Conservation (phyloP, 148 eudicot genomes). For the Mesembryanthemum crystallinum region DNA sequence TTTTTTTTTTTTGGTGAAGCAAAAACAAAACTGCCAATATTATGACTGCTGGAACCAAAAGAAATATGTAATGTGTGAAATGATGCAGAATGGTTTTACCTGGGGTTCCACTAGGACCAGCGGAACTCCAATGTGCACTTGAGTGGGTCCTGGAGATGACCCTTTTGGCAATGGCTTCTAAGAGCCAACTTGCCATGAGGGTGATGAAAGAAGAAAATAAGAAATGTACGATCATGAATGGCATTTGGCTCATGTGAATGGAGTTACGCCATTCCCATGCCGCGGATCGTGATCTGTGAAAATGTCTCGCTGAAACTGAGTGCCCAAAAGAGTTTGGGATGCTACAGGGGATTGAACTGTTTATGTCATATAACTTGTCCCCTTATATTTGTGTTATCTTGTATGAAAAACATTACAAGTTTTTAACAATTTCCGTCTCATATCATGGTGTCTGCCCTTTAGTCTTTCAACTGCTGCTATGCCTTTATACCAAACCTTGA, state of each 20-base stretch:
- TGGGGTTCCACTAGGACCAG: slow-evolving; percentile 22
- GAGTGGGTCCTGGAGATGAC: slow-evolving; percentile 30
- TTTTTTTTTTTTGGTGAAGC: slow-evolving; percentile 22
- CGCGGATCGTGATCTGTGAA: background rate
- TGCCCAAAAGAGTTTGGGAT: background rate
- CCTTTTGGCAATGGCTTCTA: slow-evolving; percentile 24
- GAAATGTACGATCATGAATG: slow-evolving; percentile 4
- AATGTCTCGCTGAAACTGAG: slow-evolving; percentile 3
- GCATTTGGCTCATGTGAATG: slow-evolving; percentile 5
- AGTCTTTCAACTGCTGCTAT: too few relatives aligned
- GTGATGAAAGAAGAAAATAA: slow-evolving; percentile 4
- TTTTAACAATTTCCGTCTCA: slow-evolving; percentile 3
- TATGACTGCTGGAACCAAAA: slow-evolving; percentile 34
- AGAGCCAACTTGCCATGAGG: slow-evolving; percentile 13
- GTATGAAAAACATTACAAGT: slow-evolving; percentile 6
- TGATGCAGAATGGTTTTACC: slow-evolving; percentile 23
- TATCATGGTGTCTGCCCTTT: too few relatives aligned
- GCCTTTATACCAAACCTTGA: too few relatives aligned
- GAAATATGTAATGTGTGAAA: slow-evolving; percentile 40
- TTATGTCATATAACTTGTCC: slow-evolving; percentile 3
- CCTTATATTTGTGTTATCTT: slow-evolving; percentile 10
- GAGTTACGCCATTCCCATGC: background rate
- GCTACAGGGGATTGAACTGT: slow-evolving; percentile 1
- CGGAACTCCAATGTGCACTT: slow-evolving; percentile 31
- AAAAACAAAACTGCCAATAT: slow-evolving; percentile 31